Base-by-base conservation (phyloP, 495 filamentous ascomycete genomes). In the Viridothelium virens region DNA sequence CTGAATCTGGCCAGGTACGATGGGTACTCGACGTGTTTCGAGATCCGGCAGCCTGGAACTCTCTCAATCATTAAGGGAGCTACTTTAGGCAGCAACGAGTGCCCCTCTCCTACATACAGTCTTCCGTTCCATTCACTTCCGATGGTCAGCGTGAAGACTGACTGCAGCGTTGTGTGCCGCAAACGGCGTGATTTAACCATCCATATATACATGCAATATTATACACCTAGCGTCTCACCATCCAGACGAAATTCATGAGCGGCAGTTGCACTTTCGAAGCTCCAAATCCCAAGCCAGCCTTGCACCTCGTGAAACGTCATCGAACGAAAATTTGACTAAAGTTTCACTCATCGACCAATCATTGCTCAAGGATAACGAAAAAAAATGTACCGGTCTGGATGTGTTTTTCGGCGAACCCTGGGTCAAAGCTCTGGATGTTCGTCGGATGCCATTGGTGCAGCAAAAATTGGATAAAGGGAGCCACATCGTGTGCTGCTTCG, bases 21-120 rank as follows among this genome's bases (percentile, higher is more conserved):
- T 53, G n/a, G 48, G 12, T 53, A 25, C 48, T 53, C 16, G 48
- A 53, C n/a, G 48, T n/a, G 18, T 25, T 53, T 53, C 41, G n/a
- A 53, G 48, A 53, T 53, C 48, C 48, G 48, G 48, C 16, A 25
- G 48, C 11, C 11, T 18, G 48, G 48, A 14, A 16, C 48, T 18
- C 48, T 25, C 18, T 53, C 16, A n/a, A 53, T 53, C 48, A 5
- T 25, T n/a, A n/a, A 14, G 48, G 12, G 48, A 53, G 48, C 48
- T 53, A 53, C 48, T 53, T 53, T 53, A 53, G 48, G 48, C 48
- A 53, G 48, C 48, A 53, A n/a, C 18, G 41, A 14, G 41, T 53
- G 48, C 48, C 48, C 48, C 48, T 53, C 48, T 53, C 48, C 18
- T 18, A 18, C 48, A 16, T 25, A n/a, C 48, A 25, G n/a, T n/a